phyloP scores from a whole-genome alignment of 805 yeast species.

The Saccharomycopsis oosterbeekiorum region DNA sequence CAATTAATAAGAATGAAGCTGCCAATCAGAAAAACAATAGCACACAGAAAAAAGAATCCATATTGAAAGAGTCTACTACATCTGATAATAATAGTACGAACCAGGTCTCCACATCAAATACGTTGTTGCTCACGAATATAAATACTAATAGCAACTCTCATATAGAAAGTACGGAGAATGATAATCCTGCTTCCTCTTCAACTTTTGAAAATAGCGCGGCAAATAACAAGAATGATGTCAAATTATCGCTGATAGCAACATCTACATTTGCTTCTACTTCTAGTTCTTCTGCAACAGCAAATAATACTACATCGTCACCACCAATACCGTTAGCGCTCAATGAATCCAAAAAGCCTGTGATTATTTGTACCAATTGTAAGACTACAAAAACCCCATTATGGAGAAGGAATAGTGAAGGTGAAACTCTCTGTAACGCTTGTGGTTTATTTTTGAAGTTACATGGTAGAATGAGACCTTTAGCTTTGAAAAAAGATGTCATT shows the following conservation, averaged over 20 bases:
- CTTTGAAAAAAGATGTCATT: conserved; percentile 47
- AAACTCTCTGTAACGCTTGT: conserved; percentile 56
- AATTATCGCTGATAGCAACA: not conserved
- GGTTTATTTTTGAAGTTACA: conserved; percentile 51
- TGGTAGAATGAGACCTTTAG: conserved; percentile 52
- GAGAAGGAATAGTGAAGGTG: conserved; percentile 51
- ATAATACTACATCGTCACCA: not conserved
- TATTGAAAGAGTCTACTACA: not conserved
- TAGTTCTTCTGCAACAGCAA: not conserved
- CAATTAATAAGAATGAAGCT: not conserved
- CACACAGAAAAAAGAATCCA: too few species aligned
- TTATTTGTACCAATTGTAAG: conserved; percentile 48
- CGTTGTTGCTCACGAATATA: not conserved
- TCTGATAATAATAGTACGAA: not conserved
- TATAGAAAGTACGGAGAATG: not conserved
- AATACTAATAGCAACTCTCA: not conserved
- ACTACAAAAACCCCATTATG: conserved; percentile 53
- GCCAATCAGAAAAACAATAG: not conserved
- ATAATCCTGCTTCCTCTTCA: not conserved
- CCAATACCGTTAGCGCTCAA: not conserved
- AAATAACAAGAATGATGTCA: not conserved
- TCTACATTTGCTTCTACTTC: not conserved
- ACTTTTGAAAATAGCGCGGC: not conserved
- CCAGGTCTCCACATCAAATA: not conserved
- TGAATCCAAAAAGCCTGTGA: conserved; percentile 16